A percentile compares a stretch with the other conserved stretches of the same genome.
phyloP scores from a whole-genome alignment of 176 grass and related monocot genomes.

The Avena eriantha region DNA sequence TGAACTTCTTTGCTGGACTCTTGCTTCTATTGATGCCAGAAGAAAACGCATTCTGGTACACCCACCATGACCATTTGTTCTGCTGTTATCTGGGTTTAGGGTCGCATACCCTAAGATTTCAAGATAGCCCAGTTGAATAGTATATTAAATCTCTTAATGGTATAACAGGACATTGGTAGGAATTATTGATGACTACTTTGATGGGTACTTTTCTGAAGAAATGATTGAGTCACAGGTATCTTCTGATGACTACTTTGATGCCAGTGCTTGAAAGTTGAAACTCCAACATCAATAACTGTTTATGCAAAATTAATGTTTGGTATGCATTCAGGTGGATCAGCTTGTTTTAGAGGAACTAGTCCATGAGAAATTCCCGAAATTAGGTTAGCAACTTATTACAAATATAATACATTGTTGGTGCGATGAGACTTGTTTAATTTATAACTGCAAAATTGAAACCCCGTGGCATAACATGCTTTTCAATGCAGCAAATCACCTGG shows the following conservation, averaged over 20 bases:
- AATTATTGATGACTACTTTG: constrained; percentile 98
- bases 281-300: background rate
- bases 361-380: constrained; percentile 91
- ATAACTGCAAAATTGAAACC: constrained; percentile 32
- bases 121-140: constrained; percentile 37
- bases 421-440: constrained; percentile 6
- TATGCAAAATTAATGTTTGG: constrained; percentile 38
- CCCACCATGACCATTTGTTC: constrained; percentile 22
- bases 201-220: constrained; percentile 97
- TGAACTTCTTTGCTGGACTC: constrained; percentile 99
- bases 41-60: constrained; percentile 99
- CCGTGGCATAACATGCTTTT: constrained; percentile 36
- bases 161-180: constrained; percentile 86
- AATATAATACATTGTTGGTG: constrained; percentile 37
- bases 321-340: constrained; percentile 90
- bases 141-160: constrained; percentile 43
- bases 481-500: constrained; percentile 91
- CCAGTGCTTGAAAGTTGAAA: constrained; percentile 40
- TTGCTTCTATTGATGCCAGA: constrained; percentile 97
- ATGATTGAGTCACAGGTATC: constrained; percentile 97
- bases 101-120: constrained; percentile 21
- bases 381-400: constrained; percentile 66
- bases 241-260: constrained; percentile 3
- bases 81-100: constrained; percentile 38
- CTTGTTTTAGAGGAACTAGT: constrained; percentile 98